Evolutionary conservation across 495 filamentous ascomycete genomes (phyloP).

Genomic region (Niebla homalea): DNA sequence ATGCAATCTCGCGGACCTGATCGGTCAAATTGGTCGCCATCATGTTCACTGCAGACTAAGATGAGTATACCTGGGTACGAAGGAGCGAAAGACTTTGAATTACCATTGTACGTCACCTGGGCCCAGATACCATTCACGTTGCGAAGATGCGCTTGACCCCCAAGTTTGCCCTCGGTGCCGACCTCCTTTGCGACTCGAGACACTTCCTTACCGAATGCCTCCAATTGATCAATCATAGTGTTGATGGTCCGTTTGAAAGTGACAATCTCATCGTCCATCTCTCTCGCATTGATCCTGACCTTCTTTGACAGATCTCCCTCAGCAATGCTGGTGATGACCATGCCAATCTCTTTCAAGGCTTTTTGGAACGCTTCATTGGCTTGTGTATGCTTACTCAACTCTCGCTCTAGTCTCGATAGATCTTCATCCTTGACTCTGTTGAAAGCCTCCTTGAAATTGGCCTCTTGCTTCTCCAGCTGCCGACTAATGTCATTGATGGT

Average conservation of each 20-base stretch:
- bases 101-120: constrained; percentile 90
- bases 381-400: constrained; percentile 91
- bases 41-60: constrained; percentile 58
- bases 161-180: constrained; percentile 93
- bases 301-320: constrained; percentile 96
- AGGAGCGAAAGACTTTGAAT: constrained; percentile 3
- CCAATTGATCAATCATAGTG: constrained; percentile 97
- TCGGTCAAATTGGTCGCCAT: constrained; percentile 84
- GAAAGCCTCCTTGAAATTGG: constrained; percentile 41
- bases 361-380: constrained; percentile 99
- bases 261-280: constrained; percentile 99
- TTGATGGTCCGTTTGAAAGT: constrained; percentile 96
- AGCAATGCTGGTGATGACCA: constrained; percentile 89
- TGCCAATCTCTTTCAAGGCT: constrained; percentile 89
- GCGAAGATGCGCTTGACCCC: constrained; percentile 87
- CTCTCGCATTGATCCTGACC: constrained; percentile 85
- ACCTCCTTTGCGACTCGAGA: constrained; percentile 93
- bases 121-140: constrained; percentile 98
- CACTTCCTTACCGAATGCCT: constrained; percentile 94
- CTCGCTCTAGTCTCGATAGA: constrained; percentile 63
- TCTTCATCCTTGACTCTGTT: constrained; percentile 50
- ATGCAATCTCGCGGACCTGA: constrained; percentile 92
- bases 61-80: neutral
- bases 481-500: constrained; percentile 58
- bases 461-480: constrained; percentile 47